These are phyloP conservation scores for Coelastrella sp. DNA, from an alignment of 139 green algal genomes.

Conservation along the genomic window DNA sequence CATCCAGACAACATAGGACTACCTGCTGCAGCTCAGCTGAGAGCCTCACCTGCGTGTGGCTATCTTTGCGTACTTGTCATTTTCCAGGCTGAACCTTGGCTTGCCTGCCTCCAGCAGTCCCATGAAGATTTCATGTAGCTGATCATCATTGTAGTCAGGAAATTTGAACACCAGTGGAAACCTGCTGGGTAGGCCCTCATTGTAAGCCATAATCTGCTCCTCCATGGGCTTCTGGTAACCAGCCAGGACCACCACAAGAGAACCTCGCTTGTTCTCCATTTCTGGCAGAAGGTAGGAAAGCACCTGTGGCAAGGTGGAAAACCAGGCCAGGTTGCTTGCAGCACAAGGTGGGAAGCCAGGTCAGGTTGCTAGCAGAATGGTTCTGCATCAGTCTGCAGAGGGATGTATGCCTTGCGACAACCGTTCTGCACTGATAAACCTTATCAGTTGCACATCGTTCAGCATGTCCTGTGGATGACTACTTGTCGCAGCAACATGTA, in stretches of 20 bases:
- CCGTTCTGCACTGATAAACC: too few relatives aligned
- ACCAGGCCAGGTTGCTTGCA: background rate
- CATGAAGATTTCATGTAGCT: conserved; percentile 55
- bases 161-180: conserved; percentile 52
- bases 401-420: background rate
- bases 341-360: background rate
- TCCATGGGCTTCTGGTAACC: conserved; percentile 69
- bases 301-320: conserved; percentile 47
- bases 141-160: conserved; percentile 47
- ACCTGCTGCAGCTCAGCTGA: background rate
- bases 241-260: conserved; percentile 63
- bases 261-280: conserved; percentile 60
- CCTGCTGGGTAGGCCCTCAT: conserved; percentile 63
- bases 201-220: conserved; percentile 57
- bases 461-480: background rate
- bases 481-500: too few relatives aligned
- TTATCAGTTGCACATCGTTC: too few relatives aligned
- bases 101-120: conserved; percentile 42
- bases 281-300: conserved; percentile 63
- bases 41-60: conserved; percentile 25
- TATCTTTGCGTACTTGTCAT: conserved; percentile 56
- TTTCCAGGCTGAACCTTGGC: conserved; percentile 48
- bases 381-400: background rate
- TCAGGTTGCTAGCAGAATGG: too few relatives aligned
- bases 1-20: background rate